Conservation (phyloP, 202 grass and related monocot species). For the Setaria italica region DNA sequence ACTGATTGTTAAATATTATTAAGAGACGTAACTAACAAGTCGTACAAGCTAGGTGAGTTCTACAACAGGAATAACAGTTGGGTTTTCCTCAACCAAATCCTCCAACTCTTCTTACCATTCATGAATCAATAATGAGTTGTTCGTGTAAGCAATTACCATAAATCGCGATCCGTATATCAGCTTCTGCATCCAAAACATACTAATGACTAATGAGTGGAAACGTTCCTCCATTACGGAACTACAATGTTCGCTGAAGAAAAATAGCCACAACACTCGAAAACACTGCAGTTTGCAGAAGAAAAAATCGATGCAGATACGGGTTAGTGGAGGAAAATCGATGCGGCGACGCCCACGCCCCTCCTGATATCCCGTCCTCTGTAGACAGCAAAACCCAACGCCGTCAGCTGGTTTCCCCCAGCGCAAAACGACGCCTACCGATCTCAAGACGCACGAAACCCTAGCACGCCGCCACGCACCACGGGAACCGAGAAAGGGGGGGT, state of each 20-base stretch:
- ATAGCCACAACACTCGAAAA: no score
- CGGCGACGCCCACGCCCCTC: not conserved
- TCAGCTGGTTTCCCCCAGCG: not conserved
- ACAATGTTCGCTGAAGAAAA: not conserved
- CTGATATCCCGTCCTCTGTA: not conserved
- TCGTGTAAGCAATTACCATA: not conserved
- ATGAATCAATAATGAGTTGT: not conserved
- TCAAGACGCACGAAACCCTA: conserved; percentile 42
- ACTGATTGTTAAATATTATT: not conserved
- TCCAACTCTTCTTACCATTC: not conserved
- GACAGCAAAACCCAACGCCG: not conserved
- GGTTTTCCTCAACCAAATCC: not conserved
- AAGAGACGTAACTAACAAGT: not conserved
- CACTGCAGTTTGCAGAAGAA: no score
- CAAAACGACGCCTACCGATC: not conserved
- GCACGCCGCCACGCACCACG: conserved; percentile 27
- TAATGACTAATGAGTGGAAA: not conserved
- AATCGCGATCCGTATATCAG: not conserved
- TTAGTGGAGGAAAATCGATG: not conserved
- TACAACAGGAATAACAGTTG: not conserved
- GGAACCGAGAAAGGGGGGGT: not conserved
- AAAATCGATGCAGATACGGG: not conserved
- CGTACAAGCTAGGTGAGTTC: not conserved
- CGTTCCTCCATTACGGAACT: not conserved
- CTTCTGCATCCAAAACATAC: not conserved